Evolutionary conservation across 1,284 basidiomycete genomes (phyloP).

Genomic region (Ganoderma leucocontextum): DNA sequence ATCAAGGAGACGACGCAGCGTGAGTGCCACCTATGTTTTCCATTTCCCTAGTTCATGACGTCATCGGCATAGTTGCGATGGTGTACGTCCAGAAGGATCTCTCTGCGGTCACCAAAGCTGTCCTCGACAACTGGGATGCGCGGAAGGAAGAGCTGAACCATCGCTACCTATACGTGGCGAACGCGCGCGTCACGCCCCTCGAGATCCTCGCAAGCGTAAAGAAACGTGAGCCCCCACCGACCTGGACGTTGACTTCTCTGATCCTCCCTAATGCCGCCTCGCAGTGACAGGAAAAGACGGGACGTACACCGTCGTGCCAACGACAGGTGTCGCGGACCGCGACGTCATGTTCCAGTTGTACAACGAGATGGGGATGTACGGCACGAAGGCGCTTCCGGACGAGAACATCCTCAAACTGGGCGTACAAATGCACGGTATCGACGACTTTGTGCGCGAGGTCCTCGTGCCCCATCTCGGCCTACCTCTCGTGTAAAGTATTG

Average conservation of each 20-base stretch:
- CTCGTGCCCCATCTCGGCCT: slow-evolving; percentile 36
- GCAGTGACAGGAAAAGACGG: slow-evolving; percentile 36
- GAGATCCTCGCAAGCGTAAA: slow-evolving; percentile 34
- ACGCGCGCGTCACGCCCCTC: slow-evolving; percentile 32
- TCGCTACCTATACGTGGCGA: slow-evolving; percentile 32
- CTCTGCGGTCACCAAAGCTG: slow-evolving; percentile 32
- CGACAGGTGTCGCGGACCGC: slow-evolving; percentile 35
- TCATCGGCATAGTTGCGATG: slow-evolving; percentile 33
- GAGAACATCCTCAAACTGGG: slow-evolving; percentile 34
- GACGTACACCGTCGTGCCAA: slow-evolving; percentile 29
- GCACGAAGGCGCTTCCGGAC: slow-evolving; percentile 35
- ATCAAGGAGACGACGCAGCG: slow-evolving; percentile 34
- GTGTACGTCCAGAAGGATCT: slow-evolving; percentile 38
- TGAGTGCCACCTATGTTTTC: slow-evolving; percentile 1
- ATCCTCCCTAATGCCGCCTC: not conserved
- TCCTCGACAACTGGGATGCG: slow-evolving; percentile 34
- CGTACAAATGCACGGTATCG: slow-evolving; percentile 32
- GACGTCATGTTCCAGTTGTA: slow-evolving; percentile 40
- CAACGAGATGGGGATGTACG: slow-evolving; percentile 39
- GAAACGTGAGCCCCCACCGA: slow-evolving; percentile 20
- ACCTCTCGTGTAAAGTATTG: slow-evolving; percentile 17
- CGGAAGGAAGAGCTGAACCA: slow-evolving; percentile 31
- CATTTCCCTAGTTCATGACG: not conserved
- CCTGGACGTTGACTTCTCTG: no score
- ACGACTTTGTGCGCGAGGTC: slow-evolving; percentile 33